A percentile compares a stretch with the other conserved stretches of the same genome.
These are phyloP conservation scores for Ettlia oleoabundans DNA, from an alignment of 139 green algal species.

Conservation along the genomic window DNA sequence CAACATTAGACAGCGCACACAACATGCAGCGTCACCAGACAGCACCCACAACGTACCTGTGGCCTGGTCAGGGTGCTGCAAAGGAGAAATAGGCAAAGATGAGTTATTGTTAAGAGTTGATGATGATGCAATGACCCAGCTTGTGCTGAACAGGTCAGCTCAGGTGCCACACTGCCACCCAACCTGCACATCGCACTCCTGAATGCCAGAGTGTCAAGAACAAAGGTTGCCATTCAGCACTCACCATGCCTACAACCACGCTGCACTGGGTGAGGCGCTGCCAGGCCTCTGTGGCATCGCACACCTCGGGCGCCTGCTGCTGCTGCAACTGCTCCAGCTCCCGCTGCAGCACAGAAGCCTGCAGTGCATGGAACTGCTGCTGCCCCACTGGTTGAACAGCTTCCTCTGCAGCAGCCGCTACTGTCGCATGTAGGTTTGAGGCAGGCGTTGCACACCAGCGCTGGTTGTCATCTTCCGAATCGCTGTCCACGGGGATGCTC, in stretches of 20 bases:
- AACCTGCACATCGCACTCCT: no score
- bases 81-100: no score
- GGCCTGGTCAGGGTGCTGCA: slow-evolving; percentile 58
- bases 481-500: slow-evolving; percentile 13
- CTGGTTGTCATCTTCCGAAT: slow-evolving; percentile 10
- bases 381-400: no score
- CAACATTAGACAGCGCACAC: no score
- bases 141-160: no score
- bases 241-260: slow-evolving; percentile 54
- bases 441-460: no score
- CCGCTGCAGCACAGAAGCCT: not conserved
- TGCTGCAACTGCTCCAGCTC: not conserved
- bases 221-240: no score
- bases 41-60: not conserved
- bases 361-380: no score
- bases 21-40: not conserved
- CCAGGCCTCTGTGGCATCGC: slow-evolving; percentile 8
- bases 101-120: no score
- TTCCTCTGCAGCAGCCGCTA: not conserved
- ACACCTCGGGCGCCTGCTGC: slow-evolving; percentile 4
- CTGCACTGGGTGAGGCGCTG: slow-evolving; percentile 35
- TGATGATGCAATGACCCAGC: no score
- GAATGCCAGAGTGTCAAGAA: no score
- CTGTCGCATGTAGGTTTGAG: not conserved
- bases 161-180: no score